A percentile compares a stretch with the other conserved stretches of the same genome.
These are phyloP conservation scores for Prosopis cineraria DNA, from an alignment of 306 rosid species.

Conservation along the genomic window DNA sequence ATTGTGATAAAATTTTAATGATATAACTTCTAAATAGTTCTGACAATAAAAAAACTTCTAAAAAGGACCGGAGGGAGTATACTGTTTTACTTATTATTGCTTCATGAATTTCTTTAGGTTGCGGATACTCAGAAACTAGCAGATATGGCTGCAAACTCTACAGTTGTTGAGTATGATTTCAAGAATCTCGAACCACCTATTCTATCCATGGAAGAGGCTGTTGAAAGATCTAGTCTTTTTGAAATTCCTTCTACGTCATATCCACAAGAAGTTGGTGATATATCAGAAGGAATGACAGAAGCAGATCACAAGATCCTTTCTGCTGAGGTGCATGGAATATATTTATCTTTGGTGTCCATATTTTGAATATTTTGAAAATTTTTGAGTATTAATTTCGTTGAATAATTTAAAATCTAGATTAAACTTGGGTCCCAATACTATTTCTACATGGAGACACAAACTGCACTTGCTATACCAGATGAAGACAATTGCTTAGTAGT, in stretches of 20 bases:
- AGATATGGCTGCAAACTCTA: conserved; percentile 66
- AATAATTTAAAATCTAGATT: conserved; percentile 50
- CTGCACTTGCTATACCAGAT: conserved; percentile 94
- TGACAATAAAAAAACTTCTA: too few species aligned
- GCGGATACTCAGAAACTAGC: conserved; percentile 93
- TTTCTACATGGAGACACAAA: conserved; percentile 90
- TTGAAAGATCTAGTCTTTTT: conserved; percentile 53
- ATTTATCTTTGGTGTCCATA: conserved; percentile 54
- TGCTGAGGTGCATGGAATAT: conserved; percentile 53
- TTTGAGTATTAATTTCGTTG: neutral
- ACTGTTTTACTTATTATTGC: conserved; percentile 9
- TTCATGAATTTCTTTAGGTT: conserved; percentile 50
- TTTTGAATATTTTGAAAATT: neutral
- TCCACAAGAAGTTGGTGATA: conserved; percentile 76
- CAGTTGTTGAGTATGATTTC: conserved; percentile 65
- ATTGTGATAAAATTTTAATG: too few species aligned
- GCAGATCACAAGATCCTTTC: conserved; percentile 79
- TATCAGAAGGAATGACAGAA: conserved; percentile 82
- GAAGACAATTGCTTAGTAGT: conserved; percentile 88
- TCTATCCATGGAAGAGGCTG: conserved; percentile 56
- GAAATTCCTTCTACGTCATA: conserved; percentile 54
- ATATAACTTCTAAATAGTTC: too few species aligned
- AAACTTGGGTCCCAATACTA: conserved; percentile 89
- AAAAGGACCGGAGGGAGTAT: too few species aligned
- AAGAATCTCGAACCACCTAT: conserved; percentile 71